phyloP scores from a whole-genome alignment of 1,139 yeast genomes.

The Taiozyma onychis region DNA sequence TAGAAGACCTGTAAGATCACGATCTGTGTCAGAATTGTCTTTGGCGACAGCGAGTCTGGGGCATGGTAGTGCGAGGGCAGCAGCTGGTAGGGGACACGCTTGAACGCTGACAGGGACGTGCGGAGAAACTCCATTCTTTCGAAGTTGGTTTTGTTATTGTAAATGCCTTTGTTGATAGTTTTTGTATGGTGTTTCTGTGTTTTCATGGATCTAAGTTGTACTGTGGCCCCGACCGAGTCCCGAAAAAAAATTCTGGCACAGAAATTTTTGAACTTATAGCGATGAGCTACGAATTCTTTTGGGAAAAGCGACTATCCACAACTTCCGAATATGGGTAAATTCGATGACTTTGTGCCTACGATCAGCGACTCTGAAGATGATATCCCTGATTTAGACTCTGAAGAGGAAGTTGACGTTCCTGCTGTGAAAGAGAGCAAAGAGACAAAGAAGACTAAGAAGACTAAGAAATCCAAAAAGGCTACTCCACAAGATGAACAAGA shows the following conservation, averaged over 20 bases:
- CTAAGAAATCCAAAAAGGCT: conserved; percentile 26
- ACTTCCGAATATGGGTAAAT: conserved; percentile 9
- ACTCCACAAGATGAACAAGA: conserved; percentile 21
- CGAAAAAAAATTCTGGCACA: neutral
- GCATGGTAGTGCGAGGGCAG: neutral
- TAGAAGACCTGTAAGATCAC: conserved; percentile 60
- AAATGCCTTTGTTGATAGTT: neutral
- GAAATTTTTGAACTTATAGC: neutral
- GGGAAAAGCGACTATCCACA: neutral
- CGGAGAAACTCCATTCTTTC: neutral
- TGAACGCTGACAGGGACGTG: neutral
- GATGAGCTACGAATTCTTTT: conserved; percentile 5
- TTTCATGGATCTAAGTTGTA: neutral
- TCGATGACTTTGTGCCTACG: conserved; percentile 56
- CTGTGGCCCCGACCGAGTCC: neutral
- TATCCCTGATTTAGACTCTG: conserved; percentile 52
- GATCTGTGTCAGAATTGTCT: conserved; percentile 47
- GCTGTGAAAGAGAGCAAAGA: conserved; percentile 8
- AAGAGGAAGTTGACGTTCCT: conserved; percentile 32
- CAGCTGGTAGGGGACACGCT: neutral
- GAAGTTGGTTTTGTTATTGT: neutral
- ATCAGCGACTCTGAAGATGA: conserved; percentile 67
- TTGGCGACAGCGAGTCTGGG: conserved; percentile 30
- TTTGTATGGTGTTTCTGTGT: neutral
- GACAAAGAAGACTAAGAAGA: conserved; percentile 25